Evolutionary conservation across 768 basidiomycete genomes (phyloP).

Genomic region (Xerocomus spinulosus): DNA sequence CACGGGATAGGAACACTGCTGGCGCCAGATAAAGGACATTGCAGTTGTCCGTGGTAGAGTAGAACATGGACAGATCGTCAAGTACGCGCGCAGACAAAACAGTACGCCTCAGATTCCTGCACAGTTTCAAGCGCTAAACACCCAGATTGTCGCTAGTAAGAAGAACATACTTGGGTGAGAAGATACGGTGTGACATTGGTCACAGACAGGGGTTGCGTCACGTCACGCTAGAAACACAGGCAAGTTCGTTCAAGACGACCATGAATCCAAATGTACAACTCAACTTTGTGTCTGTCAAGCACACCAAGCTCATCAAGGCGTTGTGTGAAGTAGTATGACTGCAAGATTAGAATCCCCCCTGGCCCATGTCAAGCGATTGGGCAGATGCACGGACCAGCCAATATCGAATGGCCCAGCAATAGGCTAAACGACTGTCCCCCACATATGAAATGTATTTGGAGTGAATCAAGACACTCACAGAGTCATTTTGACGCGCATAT

Average conservation of each 20-base stretch:
- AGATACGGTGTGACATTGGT: constrained; percentile 22
- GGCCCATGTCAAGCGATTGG: constrained; percentile 7
- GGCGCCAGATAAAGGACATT: no score
- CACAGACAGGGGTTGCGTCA: constrained; percentile 28
- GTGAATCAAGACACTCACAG: constrained; percentile 33
- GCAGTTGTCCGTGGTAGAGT: background rate
- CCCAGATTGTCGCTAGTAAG: background rate
- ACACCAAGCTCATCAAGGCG: constrained; percentile 18
- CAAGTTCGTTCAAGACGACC: constrained; percentile 30
- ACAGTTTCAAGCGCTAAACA: constrained; percentile 1
- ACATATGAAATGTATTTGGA: constrained; percentile 21
- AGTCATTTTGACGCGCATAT: constrained; percentile 12
- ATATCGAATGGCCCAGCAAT: constrained; percentile 1
- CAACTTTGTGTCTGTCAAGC: constrained; percentile 28
- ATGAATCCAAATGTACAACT: constrained; percentile 21
- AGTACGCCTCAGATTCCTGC: constrained; percentile 4
- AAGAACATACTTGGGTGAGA: constrained; percentile 3
- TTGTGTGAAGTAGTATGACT: constrained; percentile 29
- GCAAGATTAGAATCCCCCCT: constrained; percentile 9
- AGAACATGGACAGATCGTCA: background rate
- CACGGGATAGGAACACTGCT: constrained; percentile 14
- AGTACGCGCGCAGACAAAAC: background rate
- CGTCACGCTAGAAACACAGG: constrained; percentile 26
- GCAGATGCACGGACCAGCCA: no score
- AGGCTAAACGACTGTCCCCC: constrained; percentile 17